Percentiles rank a stretch among this genome's conserved stretches.
Evolutionary conservation across 2,329 filamentous ascomycete genomes (phyloP).

Genomic region (Pseudogymnoascus sp.): DNA sequence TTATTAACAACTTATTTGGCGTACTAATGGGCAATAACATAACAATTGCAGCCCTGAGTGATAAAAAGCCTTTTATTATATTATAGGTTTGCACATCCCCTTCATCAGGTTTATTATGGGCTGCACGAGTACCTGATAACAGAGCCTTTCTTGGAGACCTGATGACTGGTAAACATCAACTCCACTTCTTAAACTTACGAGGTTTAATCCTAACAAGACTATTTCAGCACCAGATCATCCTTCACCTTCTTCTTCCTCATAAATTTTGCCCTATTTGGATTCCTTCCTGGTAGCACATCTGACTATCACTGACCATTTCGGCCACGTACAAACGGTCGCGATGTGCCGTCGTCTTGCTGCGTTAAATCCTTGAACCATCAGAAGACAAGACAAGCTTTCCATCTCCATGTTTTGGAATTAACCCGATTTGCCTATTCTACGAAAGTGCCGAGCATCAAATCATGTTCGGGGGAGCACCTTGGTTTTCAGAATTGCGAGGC

Average conservation of each 20-base stretch:
- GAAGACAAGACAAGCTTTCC: conserved; percentile 4
- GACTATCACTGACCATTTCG: not conserved
- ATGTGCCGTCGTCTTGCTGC: not conserved
- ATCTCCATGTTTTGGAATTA: not conserved
- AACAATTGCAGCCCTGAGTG: not conserved
- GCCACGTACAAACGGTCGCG: not conserved
- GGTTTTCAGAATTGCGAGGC: not conserved
- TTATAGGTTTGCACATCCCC: not conserved
- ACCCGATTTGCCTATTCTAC: not conserved
- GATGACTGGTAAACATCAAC: not conserved
- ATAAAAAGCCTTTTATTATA: not conserved
- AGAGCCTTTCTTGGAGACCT: not conserved
- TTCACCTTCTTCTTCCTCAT: not conserved
- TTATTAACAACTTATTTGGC: not conserved
- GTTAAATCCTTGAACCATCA: not conserved
- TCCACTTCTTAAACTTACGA: not conserved
- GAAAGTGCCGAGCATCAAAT: not conserved
- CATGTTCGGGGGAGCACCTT: not conserved
- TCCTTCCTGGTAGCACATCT: not conserved
- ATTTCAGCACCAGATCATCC: not conserved
- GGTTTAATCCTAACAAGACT: not conserved
- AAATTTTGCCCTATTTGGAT: not conserved
- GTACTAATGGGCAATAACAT: not conserved
- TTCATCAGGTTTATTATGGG: not conserved
- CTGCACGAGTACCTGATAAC: not conserved